These are phyloP conservation scores for Chalciporus sp. DNA, from an alignment of 1,284 basidiomycete genomes.

Conservation along the genomic window DNA sequence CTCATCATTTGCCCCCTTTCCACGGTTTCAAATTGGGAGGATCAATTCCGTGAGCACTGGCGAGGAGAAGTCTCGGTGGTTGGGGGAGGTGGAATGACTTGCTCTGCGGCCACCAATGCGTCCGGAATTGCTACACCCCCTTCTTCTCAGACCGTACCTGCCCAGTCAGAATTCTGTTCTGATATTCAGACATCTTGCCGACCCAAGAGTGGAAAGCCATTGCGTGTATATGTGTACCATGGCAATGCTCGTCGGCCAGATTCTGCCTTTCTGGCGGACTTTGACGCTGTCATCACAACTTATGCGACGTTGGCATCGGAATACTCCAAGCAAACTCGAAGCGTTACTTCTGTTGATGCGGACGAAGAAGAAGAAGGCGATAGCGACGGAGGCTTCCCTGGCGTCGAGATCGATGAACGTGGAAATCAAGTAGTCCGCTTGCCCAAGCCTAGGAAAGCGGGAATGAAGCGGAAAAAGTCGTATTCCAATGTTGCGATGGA, in stretches of 20 bases:
- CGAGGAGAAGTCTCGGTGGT: constrained; percentile 78
- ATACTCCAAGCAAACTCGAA: constrained; percentile 86
- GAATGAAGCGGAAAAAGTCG: constrained; percentile 71
- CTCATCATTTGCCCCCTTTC: constrained; percentile 97
- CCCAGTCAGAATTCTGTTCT: constrained; percentile 39
- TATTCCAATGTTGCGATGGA: constrained; percentile 54
- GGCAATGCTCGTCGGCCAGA: constrained; percentile 89
- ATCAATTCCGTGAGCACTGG: constrained; percentile 97
- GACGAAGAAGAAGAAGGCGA: constrained; percentile 73
- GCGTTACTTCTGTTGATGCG: constrained; percentile 53
- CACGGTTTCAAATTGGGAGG: constrained; percentile 98
- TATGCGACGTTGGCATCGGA: constrained; percentile 96
- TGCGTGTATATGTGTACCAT: constrained; percentile 95
- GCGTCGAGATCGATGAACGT: constrained; percentile 67
- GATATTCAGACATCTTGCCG: constrained; percentile 40
- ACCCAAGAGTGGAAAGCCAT: constrained; percentile 49
- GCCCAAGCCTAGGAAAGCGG: constrained; percentile 60
- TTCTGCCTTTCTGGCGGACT: constrained; percentile 83
- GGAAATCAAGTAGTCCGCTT: constrained; percentile 63
- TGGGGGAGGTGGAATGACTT: constrained; percentile 62
- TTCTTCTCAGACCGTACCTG: constrained; percentile 25
- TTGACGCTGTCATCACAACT: constrained; percentile 97
- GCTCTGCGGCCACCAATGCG: constrained; percentile 33
- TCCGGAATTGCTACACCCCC: constrained; percentile 24
- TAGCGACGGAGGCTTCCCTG: constrained; percentile 60